Base-by-base conservation (phyloP, 495 filamentous ascomycete species). In the Lentithecium fluviatile region DNA sequence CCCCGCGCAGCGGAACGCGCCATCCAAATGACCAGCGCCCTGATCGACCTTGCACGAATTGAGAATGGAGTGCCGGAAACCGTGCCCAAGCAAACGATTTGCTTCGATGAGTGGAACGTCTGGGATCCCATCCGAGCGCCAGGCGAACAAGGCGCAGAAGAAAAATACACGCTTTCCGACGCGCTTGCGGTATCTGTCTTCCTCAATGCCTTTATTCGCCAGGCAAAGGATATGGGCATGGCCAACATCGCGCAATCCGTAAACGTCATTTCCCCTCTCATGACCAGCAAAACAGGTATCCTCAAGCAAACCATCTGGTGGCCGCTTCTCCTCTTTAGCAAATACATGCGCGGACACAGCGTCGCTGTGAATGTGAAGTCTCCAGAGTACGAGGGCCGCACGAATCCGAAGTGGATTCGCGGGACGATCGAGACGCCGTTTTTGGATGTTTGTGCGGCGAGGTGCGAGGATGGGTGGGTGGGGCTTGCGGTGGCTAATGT, bases 101-200 rank as follows among this genome's bases (percentile, higher is more conserved):
- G 88, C 73, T 91, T 91, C 70, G 88, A 92, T 70, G 88, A 91
- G 71, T 91, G 88, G 88, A 89, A 92, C 72, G 87, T 91, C 12
- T 91, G 88, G 88, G 88, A 91, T 68, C 87, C 87, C 6, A 76
- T 80, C 37, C 82, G 88, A 23, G 88, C 88, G 1, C 85, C 84
- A 3, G 87, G 70, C 20, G 69, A 71, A 13, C 37, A 62, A 24
- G 69, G 69, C 11, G 69, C 69, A 11, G 69, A 71, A 48, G 67
- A 71, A 52, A 67, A 69, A 55, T 71, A 92, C 72, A 90, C 86
- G 0, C 80, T 91, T 15, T 88, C 84, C 1, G 88, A 92, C 70
- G 87, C 87, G 6, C 74, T 90, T 13, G 87, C 87, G 47, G 88
- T 91, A 0, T 82, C 78, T 2, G 81, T 86, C 12, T 92, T 82